These are phyloP conservation scores for Pythium guiyangense DNA, from an alignment of 352 stramenopile species.

Conservation along the genomic window DNA sequence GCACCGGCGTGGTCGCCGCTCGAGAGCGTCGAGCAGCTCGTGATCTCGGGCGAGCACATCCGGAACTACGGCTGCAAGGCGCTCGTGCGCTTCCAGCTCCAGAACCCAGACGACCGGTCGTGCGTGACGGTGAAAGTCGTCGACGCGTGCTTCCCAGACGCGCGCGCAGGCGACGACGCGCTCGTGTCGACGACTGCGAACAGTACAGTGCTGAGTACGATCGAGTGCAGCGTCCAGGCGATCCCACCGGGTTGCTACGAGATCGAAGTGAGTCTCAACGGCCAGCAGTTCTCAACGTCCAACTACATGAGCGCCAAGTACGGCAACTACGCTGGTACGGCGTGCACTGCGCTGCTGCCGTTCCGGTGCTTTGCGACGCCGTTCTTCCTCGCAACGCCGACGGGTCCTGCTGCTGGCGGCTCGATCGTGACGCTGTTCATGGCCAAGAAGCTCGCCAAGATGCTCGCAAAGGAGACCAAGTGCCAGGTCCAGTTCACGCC, in stretches of 20 bases:
- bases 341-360: slow-evolving; percentile 51
- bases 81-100: slow-evolving; percentile 38
- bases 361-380: slow-evolving; percentile 54
- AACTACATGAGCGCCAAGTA: slow-evolving; percentile 55
- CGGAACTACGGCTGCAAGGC: slow-evolving; percentile 43
- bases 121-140: slow-evolving; percentile 16
- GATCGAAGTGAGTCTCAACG: slow-evolving; percentile 63
- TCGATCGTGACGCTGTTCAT: slow-evolving; percentile 58
- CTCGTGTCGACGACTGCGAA: not conserved
- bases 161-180: not conserved
- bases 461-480: slow-evolving; percentile 41
- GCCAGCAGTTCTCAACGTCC: slow-evolving; percentile 54
- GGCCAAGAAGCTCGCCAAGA: slow-evolving; percentile 37
- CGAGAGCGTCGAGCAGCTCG: slow-evolving; percentile 26
- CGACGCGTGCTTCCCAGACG: slow-evolving; percentile 24
- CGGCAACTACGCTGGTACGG: slow-evolving; percentile 56
- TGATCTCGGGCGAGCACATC: slow-evolving; percentile 46
- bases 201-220: slow-evolving; percentile 2
- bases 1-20: slow-evolving; percentile 39
- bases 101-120: slow-evolving; percentile 20
- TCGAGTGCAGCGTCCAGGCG: slow-evolving; percentile 29
- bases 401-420: slow-evolving; percentile 51
- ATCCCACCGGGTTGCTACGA: slow-evolving; percentile 46
- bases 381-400: slow-evolving; percentile 60
- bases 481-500: slow-evolving; percentile 62